Base-by-base conservation (phyloP, 768 basidiomycete genomes). In the Ramaria sp. region DNA sequence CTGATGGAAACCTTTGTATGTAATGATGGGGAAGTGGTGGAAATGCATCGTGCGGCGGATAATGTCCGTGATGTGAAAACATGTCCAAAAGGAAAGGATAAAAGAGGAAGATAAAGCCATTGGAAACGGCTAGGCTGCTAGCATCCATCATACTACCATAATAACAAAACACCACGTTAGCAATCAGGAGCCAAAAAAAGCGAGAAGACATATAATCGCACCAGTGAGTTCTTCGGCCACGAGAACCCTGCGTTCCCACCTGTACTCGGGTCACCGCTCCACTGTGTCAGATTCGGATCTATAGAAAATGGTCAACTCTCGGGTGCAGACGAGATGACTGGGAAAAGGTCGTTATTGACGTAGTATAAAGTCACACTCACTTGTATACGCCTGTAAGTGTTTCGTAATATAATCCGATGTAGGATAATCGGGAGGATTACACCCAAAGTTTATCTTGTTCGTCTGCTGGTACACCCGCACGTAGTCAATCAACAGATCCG, bases 391-490 rank as follows among this genome's bases (percentile, higher is more conserved):
- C 39, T 72, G 69, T 49, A 70, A 38, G 64, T 87, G 83, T 27
- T 63, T 63, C 30, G 74, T 64, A 61, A 84, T 84, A 64, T 84
- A 85, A 42, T 78, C 69, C 53, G 73, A 67, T 2, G 88, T 92
- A 1, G 87, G 88, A 58, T 75, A 79, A 42, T 75, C 71, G 25
- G 66, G 59, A 0, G 87, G 87, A 63, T 78, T 71, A 63, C 88
- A 90, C 2, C 86, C 85, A 25, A 82, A 62, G 61, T 85, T 86
- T 28, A 59, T 68, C 50, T 68, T 57, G 3, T 76, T 78, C 58
- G 75, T 71, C 48, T 79, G 68, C 66, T 89, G 88, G 65, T 89
- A 92, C 18, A 92, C 83, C 24, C 88, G 76, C 38, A 91, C 81
- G 63, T 89, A 91, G 65, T 92, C 87, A 36, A 90, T 68, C 38